Conservation (phyloP, 1,139 yeast genomes). For the Candida freyschussii region DNA sequence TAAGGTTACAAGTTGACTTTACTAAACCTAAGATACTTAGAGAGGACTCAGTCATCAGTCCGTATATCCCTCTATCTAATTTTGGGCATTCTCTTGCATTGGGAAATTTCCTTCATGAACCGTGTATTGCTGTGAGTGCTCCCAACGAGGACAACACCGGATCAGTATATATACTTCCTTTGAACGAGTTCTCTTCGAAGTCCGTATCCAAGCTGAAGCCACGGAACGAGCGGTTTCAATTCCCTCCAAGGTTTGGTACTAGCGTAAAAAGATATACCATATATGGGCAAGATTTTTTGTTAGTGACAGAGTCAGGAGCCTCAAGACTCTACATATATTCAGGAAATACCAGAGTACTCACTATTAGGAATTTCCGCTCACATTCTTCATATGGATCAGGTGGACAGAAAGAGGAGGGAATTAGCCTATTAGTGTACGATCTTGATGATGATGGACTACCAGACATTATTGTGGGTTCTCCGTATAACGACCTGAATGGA, state of each 20-base stretch:
- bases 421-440: slow-evolving; percentile 27
- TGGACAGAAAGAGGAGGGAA: slow-evolving; percentile 35
- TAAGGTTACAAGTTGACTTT: not conserved
- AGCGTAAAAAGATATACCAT: slow-evolving; percentile 24
- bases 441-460: slow-evolving; percentile 33
- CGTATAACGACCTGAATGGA: slow-evolving; percentile 31
- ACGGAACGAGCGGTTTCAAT: too few relatives aligned
- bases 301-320: slow-evolving; percentile 35
- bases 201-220: too few relatives aligned
- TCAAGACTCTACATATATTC: slow-evolving; percentile 25
- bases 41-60: slow-evolving; percentile 23
- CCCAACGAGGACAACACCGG: slow-evolving; percentile 40
- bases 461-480: slow-evolving; percentile 42
- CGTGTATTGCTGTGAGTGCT: slow-evolving; percentile 44
- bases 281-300: slow-evolving; percentile 25
- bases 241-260: slow-evolving; percentile 32
- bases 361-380: slow-evolving; percentile 22
- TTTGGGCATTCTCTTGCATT: slow-evolving; percentile 41
- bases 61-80: slow-evolving; percentile 30
- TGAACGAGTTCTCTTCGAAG: too few relatives aligned
- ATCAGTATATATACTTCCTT: slow-evolving; percentile 38
- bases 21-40: not conserved
- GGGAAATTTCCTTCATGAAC: slow-evolving; percentile 35
- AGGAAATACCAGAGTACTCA: slow-evolving; percentile 24
- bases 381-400: slow-evolving; percentile 29